Evolutionary conservation across 139 green algal genomes (phyloP).

Genomic region (Coelastrella sp.): DNA sequence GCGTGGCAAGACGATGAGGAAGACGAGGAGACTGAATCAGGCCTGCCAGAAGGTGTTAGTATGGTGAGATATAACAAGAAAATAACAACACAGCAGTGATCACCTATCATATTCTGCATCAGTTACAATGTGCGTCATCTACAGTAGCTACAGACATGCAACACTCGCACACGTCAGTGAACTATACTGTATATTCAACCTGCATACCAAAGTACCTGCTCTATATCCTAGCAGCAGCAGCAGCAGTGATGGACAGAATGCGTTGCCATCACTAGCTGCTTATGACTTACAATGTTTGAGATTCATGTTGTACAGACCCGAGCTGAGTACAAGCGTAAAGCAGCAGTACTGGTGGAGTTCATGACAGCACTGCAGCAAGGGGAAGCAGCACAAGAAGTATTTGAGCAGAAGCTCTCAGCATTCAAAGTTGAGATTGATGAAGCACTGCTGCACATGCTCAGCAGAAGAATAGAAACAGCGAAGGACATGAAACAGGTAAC

Average conservation of each 20-base stretch:
- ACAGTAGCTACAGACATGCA: no score
- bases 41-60: constrained; percentile 1
- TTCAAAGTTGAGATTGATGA: constrained; percentile 34
- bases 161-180: no score
- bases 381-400: background rate
- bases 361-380: constrained; percentile 15
- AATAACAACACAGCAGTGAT: no score
- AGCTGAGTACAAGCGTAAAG: constrained; percentile 42
- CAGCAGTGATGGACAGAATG: no score
- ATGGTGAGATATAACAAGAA: constrained; percentile 17
- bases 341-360: constrained; percentile 28
- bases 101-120: no score
- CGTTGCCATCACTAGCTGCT: no score
- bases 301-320: constrained; percentile 7
- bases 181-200: no score
- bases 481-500: background rate
- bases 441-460: constrained; percentile 38
- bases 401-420: constrained; percentile 23
- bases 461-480: background rate
- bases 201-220: no score
- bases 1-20: background rate
- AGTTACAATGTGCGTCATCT: no score
- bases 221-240: no score
- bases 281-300: no score
- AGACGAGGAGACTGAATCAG: constrained; percentile 19